These are phyloP conservation scores for Fagus crenata DNA, from an alignment of 306 rosid species.

Conservation along the genomic window DNA sequence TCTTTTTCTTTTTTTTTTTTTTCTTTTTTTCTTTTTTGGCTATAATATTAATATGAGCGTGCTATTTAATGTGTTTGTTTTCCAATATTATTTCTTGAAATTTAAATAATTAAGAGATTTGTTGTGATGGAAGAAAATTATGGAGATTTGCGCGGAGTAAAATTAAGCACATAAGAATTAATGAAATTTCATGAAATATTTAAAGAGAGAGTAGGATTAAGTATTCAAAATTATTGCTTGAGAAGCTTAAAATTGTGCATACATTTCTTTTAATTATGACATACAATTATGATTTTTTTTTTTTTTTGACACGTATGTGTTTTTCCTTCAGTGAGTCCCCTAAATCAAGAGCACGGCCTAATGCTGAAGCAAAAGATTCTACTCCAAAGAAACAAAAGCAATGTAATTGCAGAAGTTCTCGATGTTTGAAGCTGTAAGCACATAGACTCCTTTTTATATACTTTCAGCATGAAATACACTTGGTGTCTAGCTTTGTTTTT, in stretches of 20 bases:
- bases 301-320: constrained; percentile 22
- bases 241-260: neutral
- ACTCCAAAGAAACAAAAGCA: constrained; percentile 92
- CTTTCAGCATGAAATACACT: constrained; percentile 16
- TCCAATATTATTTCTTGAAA: too few relatives aligned
- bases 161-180: too few relatives aligned
- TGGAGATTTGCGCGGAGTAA: too few relatives aligned
- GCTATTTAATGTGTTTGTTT: too few relatives aligned
- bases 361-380: constrained; percentile 52
- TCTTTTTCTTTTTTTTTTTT: neutral
- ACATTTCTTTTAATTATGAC: neutral
- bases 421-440: constrained; percentile 91
- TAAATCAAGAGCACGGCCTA: constrained; percentile 43
- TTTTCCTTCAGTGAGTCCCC: constrained; percentile 72
- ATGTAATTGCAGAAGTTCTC: constrained; percentile 86
- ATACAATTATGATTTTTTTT: constrained; percentile 1
- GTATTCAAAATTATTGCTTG: too few relatives aligned
- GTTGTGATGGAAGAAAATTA: too few relatives aligned
- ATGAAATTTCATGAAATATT: too few relatives aligned
- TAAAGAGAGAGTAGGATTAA: too few relatives aligned
- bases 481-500: constrained; percentile 10
- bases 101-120: too few relatives aligned
- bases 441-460: constrained; percentile 10
- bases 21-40: too few relatives aligned
- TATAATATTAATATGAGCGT: too few relatives aligned